A percentile compares a stretch with the other conserved stretches of the same genome.
Evolutionary conservation across 2,329 filamentous ascomycete genomes (phyloP).

Genomic region (Byssothecium circinans): DNA sequence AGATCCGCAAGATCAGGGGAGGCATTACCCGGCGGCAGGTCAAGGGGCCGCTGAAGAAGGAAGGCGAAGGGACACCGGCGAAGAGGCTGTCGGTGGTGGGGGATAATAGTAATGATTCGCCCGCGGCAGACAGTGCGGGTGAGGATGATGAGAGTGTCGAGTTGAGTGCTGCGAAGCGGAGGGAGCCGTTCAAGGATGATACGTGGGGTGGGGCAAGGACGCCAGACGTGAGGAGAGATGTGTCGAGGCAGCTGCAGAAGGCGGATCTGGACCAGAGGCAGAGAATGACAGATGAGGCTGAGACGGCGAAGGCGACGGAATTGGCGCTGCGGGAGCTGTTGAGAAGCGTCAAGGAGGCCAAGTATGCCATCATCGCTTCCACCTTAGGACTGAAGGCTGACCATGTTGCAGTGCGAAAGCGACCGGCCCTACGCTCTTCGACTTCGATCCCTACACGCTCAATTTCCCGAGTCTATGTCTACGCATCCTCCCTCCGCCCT

Average conservation of each 20-base stretch:
- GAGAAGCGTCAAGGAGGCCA: slow-evolving; percentile 78
- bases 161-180: slow-evolving; percentile 37
- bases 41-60: slow-evolving; percentile 64
- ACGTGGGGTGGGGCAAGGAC: slow-evolving; percentile 68
- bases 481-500: slow-evolving; percentile 76
- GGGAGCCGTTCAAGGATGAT: slow-evolving; percentile 58
- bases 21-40: slow-evolving; percentile 85
- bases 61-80: slow-evolving; percentile 43
- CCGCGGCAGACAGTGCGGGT: slow-evolving; percentile 26
- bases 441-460: slow-evolving; percentile 82
- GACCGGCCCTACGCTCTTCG: slow-evolving; percentile 56
- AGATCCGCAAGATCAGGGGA: slow-evolving; percentile 80
- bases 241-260: slow-evolving; percentile 49
- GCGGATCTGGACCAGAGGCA: slow-evolving; percentile 65
- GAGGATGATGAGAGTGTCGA: slow-evolving; percentile 12
- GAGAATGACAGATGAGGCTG: slow-evolving; percentile 68
- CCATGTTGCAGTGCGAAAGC: slow-evolving; percentile 45
- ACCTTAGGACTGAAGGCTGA: neutral
- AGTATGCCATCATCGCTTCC: slow-evolving; percentile 52
- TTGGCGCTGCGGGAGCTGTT: slow-evolving; percentile 82
- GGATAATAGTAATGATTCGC: slow-evolving; percentile 25
- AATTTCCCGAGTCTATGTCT: slow-evolving; percentile 85
- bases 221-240: slow-evolving; percentile 42
- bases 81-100: slow-evolving; percentile 17
- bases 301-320: slow-evolving; percentile 82